These are phyloP conservation scores for Phascolomyces articulosus DNA, from an alignment of 371 early-diverging fungal genomes.

Conservation along the genomic window DNA sequence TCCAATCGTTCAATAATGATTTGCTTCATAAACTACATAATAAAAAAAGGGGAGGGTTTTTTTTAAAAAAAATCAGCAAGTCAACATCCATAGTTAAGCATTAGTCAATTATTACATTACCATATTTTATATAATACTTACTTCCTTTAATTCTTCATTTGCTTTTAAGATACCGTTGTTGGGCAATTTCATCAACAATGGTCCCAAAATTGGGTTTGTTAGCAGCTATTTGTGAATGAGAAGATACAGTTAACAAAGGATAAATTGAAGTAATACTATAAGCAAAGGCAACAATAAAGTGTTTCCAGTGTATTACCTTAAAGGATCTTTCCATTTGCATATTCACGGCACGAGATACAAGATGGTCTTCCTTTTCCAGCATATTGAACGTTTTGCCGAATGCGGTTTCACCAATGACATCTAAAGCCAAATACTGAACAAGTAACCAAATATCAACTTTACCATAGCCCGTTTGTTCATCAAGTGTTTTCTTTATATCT, in stretches of 20 bases:
- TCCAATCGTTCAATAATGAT: slow-evolving; percentile 31
- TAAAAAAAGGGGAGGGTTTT: not conserved
- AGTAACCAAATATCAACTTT: slow-evolving; percentile 37
- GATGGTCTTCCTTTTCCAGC: slow-evolving; percentile 40
- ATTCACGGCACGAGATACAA: slow-evolving; percentile 26
- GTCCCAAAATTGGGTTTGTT: slow-evolving; percentile 1
- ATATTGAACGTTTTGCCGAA: slow-evolving; percentile 52
- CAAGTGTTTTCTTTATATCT: slow-evolving; percentile 12
- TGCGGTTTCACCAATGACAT: slow-evolving; percentile 42
- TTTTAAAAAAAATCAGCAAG: too few species aligned
- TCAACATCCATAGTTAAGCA: too few species aligned
- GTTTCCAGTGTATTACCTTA: not conserved
- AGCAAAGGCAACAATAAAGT: too few species aligned
- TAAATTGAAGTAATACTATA: too few species aligned
- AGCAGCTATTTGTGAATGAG: too few species aligned
- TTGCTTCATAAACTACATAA: slow-evolving; percentile 32
- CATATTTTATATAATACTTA: not conserved
- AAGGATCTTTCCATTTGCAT: slow-evolving; percentile 7
- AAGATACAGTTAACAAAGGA: too few species aligned
- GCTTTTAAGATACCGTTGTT: not conserved
- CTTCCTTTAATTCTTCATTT: not conserved
- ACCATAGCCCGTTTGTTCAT: slow-evolving; percentile 13
- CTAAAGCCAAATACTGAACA: slow-evolving; percentile 38
- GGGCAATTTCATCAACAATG: not conserved
- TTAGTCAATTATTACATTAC: not conserved